Conservation (phyloP, 768 basidiomycete species). For the Naganishia vaughanmartiniae region DNA sequence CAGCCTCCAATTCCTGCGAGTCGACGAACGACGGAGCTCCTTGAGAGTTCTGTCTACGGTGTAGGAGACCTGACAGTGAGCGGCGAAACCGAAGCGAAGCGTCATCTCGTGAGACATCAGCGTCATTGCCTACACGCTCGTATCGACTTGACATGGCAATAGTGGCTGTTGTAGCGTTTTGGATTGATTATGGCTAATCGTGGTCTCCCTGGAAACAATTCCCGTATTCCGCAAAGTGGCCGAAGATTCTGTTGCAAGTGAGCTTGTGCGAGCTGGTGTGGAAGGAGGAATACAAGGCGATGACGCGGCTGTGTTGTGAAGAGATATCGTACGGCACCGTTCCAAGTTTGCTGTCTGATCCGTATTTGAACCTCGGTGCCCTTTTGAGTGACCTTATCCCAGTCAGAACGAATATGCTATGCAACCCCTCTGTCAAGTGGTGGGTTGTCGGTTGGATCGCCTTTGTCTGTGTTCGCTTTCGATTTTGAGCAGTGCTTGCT, state of each 20-base stretch:
- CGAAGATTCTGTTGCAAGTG: background rate
- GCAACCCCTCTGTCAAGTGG: background rate
- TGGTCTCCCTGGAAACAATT: background rate
- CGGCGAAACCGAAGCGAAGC: background rate
- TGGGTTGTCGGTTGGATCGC: background rate
- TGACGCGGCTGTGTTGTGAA: constrained; percentile 1
- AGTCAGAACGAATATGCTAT: background rate
- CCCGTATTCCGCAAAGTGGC: background rate
- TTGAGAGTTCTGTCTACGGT: background rate
- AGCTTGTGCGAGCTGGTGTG: background rate
- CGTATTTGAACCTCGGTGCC: background rate
- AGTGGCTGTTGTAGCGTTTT: background rate
- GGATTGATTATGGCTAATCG: background rate
- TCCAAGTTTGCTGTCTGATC: background rate
- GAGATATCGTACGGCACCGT: background rate
- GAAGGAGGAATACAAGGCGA: background rate
- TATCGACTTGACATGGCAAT: constrained; percentile 5
- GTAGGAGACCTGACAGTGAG: background rate
- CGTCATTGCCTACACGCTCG: constrained; percentile 1
- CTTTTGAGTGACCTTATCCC: background rate
- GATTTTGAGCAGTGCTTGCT: background rate
- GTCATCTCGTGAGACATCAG: constrained; percentile 2
- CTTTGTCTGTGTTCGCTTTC: background rate
- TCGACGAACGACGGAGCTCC: constrained; percentile 35
- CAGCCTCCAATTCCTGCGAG: constrained; percentile 66